A percentile compares a stretch with the other conserved stretches of the same genome.
Evolutionary conservation across 257 asterid genomes (phyloP).

Genomic region (Sherardia arvensis): DNA sequence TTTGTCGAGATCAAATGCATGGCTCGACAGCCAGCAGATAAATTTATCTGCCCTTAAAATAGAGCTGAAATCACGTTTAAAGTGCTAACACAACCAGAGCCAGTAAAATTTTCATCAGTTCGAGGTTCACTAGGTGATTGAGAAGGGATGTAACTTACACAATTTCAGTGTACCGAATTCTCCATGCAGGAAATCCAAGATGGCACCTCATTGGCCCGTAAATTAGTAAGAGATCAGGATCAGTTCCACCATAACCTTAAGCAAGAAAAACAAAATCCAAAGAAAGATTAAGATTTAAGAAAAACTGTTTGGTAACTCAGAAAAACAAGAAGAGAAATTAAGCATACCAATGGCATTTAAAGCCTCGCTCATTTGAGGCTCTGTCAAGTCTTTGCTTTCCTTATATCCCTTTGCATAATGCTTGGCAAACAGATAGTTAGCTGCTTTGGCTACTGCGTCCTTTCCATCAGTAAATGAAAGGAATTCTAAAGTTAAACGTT

Average conservation of each 20-base stretch:
- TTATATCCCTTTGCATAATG: constrained; percentile 25
- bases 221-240: constrained; percentile 78
- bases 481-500: constrained; percentile 49
- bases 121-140: too few relatives aligned
- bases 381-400: constrained; percentile 47
- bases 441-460: constrained; percentile 78
- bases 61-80: background rate
- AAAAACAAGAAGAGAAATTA: constrained; percentile 9
- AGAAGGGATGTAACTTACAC: constrained; percentile 44
- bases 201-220: constrained; percentile 93
- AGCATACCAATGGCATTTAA: constrained; percentile 55
- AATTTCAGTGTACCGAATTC: constrained; percentile 89
- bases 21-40: background rate
- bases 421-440: constrained; percentile 57
- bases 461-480: constrained; percentile 70
- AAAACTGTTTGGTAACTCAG: background rate
- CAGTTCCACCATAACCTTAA: constrained; percentile 58
- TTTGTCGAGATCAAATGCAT: background rate
- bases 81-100: background rate
- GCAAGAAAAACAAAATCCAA: constrained; percentile 9
- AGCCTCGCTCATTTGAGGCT: constrained; percentile 63
- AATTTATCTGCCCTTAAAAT: background rate
- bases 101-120: background rate
- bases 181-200: constrained; percentile 93
- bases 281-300: background rate